Base-by-base conservation (phyloP, 2,329 filamentous ascomycete genomes). In the Aspergillus intermedius region DNA sequence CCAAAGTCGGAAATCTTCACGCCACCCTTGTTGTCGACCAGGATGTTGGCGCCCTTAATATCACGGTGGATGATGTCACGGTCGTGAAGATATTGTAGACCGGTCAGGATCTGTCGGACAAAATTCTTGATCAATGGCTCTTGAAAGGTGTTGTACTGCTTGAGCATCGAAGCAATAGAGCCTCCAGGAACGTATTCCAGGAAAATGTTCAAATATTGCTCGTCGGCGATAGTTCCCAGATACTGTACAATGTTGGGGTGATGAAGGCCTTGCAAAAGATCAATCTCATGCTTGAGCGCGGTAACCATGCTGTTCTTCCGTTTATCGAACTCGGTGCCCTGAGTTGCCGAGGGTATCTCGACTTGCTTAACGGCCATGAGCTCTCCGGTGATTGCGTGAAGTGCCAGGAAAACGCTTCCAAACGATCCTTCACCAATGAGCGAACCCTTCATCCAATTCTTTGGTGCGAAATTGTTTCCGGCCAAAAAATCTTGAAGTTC, bases 1-100 rank as follows among this genome's bases (percentile, higher is more conserved):
- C 93, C 93, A 60, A 98, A 98, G 76, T 98, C 93, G 7, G 91
- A 97, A 57, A 98, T 98, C 74, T 98, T 98, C 73, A 98, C 95
- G 6, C 88, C 91, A 50, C 93, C 93, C 72, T 97, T 96, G 77
- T 97, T 97, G 74, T 98, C 93, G 49, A 98, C 93, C 4, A 98
- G 83, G 58, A 98, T 95, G 66, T 98, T 98, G 68, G 93, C 93
- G 43, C 93, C 93, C 75, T 98, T 98, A 79, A 98, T 97, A 65
- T 98, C 93, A 52, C 93, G 87, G 68, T 98, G 93, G 60, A 98
- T 97, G 64, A 98, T 98, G 65, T 96, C 93, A 55, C 86, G 83
- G 64, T 86, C 86, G 73, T 98, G 93, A 13, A 98, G 81, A 67
- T 97, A 98, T 3, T 88, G 91, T 25, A 98, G 79, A 42, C 93